Conservation (phyloP, 805 yeast species). For the Ogataea glucozyma region DNA sequence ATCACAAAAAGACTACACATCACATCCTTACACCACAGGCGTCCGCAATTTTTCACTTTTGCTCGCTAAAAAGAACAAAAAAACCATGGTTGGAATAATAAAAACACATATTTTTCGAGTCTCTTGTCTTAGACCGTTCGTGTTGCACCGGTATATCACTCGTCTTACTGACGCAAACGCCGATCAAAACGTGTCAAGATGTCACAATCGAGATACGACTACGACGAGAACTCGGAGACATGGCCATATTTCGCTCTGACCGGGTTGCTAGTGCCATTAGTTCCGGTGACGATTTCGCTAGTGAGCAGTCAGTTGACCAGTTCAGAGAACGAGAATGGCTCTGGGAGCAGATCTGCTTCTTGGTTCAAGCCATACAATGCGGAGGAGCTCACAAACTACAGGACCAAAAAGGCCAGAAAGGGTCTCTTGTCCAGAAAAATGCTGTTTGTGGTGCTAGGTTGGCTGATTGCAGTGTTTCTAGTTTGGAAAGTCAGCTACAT, state of each 20-base stretch:
- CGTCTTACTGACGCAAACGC: background rate
- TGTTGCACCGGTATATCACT: too few species aligned
- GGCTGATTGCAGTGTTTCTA: slow-evolving; percentile 55
- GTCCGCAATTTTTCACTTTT: background rate
- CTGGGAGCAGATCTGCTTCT: slow-evolving; percentile 24
- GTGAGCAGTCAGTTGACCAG: slow-evolving; percentile 9
- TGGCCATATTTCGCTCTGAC: slow-evolving; percentile 93
- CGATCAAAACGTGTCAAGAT: slow-evolving; percentile 25
- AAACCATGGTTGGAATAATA: too few species aligned
- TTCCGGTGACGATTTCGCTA: slow-evolving; percentile 50
- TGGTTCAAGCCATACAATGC: slow-evolving; percentile 40
- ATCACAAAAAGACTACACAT: background rate
- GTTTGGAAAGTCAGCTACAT: slow-evolving; percentile 43
- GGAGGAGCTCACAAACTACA: slow-evolving; percentile 33
- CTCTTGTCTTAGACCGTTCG: too few species aligned
- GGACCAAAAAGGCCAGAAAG: slow-evolving; percentile 26
- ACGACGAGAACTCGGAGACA: slow-evolving; percentile 86
- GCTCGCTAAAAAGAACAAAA: too few species aligned
- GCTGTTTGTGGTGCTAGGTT: slow-evolving; percentile 49
- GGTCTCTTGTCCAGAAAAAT: slow-evolving; percentile 38
- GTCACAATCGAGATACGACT: slow-evolving; percentile 63
- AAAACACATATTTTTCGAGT: too few species aligned
- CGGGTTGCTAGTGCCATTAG: slow-evolving; percentile 59
- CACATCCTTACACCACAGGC: background rate
- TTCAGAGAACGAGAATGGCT: slow-evolving; percentile 1